Evolutionary conservation across 164 flowering plant species (phyloP).

Genomic region (Stephania yunnanensis): DNA sequence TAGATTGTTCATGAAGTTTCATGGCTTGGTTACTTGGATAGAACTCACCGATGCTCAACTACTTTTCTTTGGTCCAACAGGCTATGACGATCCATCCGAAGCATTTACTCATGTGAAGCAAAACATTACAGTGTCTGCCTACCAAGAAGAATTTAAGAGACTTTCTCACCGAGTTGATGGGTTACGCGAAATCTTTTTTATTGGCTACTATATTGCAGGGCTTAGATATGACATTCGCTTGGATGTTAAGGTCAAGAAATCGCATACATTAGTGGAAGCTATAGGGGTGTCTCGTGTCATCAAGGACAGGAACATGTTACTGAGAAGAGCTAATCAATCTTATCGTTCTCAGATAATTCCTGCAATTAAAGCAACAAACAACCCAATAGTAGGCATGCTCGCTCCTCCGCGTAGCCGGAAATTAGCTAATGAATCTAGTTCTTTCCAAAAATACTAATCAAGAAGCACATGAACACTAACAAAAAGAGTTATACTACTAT

Average conservation of each 20-base stretch:
- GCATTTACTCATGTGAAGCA: no score
- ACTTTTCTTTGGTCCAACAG: no score
- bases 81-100: no score
- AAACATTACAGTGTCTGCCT: not conserved
- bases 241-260: not conserved
- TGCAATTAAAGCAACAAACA: no score
- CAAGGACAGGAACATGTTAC: not conserved
- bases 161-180: not conserved
- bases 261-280: not conserved
- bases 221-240: not conserved
- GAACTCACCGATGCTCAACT: no score
- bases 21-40: no score
- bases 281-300: not conserved
- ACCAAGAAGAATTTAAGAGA: not conserved
- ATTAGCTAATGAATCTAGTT: no score
- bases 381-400: no score
- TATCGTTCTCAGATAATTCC: no score
- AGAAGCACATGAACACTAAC: conserved; percentile 9
- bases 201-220: not conserved
- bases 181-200: not conserved
- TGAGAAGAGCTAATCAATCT: no score
- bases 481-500: conserved; percentile 14
- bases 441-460: not conserved
- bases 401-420: no score
- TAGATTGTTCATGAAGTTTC: no score